Evolutionary conservation across 108 stramenopile species (phyloP).

Genomic region (Schizochytrium sp.): DNA sequence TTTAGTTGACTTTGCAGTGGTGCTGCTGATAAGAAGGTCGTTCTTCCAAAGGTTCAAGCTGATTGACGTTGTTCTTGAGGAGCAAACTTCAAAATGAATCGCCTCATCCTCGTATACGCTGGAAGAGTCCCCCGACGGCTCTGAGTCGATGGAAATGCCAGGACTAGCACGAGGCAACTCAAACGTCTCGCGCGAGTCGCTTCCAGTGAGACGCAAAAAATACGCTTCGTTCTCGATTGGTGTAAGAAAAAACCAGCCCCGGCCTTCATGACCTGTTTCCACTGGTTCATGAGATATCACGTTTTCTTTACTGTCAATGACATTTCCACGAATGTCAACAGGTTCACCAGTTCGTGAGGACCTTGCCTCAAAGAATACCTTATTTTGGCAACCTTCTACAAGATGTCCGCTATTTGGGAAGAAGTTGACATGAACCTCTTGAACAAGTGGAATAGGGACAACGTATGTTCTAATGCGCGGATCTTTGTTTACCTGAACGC

Average conservation of each 20-base stretch:
- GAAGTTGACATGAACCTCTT: neutral
- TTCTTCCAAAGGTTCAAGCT: no score
- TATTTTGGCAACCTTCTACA: neutral
- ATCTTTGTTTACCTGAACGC: neutral
- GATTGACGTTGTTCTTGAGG: no score
- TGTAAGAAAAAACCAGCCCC: neutral
- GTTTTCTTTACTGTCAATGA: neutral
- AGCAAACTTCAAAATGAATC: no score
- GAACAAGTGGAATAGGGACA: neutral
- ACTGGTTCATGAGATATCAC: neutral
- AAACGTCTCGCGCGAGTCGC: neutral
- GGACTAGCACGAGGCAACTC: neutral
- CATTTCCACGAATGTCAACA: neutral
- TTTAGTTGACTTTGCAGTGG: no score
- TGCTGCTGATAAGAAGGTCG: no score
- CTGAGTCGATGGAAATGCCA: no score
- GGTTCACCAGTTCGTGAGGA: neutral
- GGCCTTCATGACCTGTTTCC: slow-evolving; percentile 1
- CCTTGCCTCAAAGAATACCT: neutral
- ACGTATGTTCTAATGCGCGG: neutral
- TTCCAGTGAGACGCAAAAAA: neutral
- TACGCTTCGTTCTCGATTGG: neutral
- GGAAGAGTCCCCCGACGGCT: no score
- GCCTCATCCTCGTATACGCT: no score
- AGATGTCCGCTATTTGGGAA: neutral